Evolutionary conservation across 192 early-diverging fungal genomes (phyloP).

Genomic region (Coemansia sp.): DNA sequence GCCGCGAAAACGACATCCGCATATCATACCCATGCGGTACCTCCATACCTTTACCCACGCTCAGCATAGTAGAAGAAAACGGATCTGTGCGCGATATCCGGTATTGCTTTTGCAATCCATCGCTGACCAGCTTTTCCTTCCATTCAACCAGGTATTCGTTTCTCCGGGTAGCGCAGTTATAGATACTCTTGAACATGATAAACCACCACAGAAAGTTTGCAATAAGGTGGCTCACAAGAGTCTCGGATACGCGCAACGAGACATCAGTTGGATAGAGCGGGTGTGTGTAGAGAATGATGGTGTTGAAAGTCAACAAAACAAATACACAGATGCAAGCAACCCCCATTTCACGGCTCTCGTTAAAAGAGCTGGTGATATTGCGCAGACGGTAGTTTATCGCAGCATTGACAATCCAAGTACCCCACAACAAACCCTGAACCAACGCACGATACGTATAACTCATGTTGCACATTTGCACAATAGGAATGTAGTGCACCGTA

Average conservation of each 20-base stretch:
- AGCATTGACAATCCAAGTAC: conserved; percentile 37
- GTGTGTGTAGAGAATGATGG: conserved; percentile 33
- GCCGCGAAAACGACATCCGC: conserved; percentile 33
- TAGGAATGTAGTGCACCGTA: conserved; percentile 27
- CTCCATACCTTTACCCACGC: conserved; percentile 16
- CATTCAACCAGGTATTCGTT: conserved; percentile 28
- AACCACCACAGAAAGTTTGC: conserved; percentile 51
- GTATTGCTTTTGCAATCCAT: conserved; percentile 48
- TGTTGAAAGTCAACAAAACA: conserved; percentile 39
- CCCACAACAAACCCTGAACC: conserved; percentile 39
- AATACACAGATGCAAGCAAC: conserved; percentile 40
- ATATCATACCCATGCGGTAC: conserved; percentile 22
- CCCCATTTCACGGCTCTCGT: conserved; percentile 43
- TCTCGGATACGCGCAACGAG: conserved; percentile 19
- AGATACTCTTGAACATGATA: conserved; percentile 48
- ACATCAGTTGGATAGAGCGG: conserved; percentile 30
- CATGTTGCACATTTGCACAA: conserved; percentile 44
- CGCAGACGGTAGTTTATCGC: conserved; percentile 38
- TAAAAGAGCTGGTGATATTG: conserved; percentile 51
- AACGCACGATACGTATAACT: conserved; percentile 38
- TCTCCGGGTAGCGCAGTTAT: conserved; percentile 35
- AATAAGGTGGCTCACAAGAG: conserved; percentile 24
- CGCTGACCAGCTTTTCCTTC: conserved; percentile 44
- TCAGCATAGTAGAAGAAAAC: conserved; percentile 34
- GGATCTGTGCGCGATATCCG: conserved; percentile 44